These are phyloP conservation scores for Termitomyces eurrhizus DNA, from an alignment of 768 basidiomycete genomes.

Conservation along the genomic window DNA sequence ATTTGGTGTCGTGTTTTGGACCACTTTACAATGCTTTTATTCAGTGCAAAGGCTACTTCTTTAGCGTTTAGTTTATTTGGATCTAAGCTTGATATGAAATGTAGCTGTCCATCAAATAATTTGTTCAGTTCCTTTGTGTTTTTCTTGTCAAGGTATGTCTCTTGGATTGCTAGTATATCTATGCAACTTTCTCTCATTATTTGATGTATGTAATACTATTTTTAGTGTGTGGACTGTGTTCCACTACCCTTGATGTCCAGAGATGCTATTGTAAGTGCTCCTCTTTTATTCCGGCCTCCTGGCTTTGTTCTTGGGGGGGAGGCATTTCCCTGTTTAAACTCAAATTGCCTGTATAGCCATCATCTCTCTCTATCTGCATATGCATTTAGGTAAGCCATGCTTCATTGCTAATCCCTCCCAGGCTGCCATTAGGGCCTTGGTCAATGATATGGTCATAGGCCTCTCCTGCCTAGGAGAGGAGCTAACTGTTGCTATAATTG, in stretches of 20 bases:
- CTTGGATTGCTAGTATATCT: not conserved
- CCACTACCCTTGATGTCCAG: not conserved
- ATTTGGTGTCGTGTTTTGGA: constrained; percentile 23
- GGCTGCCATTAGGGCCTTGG: not conserved
- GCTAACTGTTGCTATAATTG: too few relatives aligned
- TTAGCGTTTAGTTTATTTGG: constrained; percentile 15
- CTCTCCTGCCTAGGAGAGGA: too few relatives aligned
- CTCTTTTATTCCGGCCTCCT: too few relatives aligned
- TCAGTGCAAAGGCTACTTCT: constrained; percentile 32
- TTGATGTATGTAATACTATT: constrained; percentile 15
- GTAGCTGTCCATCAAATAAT: constrained; percentile 8
- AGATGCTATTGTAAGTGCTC: not conserved
- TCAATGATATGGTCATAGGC: not conserved
- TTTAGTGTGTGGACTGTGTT: not conserved
- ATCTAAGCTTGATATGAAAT: constrained; percentile 17
- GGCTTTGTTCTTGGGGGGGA: too few relatives aligned
- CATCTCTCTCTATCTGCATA: too few relatives aligned
- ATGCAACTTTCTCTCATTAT: constrained; percentile 12
- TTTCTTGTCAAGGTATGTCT: not conserved
- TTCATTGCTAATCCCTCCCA: not conserved
- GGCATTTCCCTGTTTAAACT: too few relatives aligned
- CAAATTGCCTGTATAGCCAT: too few relatives aligned
- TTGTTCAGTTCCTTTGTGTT: constrained; percentile 2
- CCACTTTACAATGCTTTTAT: constrained; percentile 22
- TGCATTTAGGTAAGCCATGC: too few relatives aligned